Evolutionary conservation across 208 protist species (phyloP).

Genomic region (Wallacemonas sp.): DNA sequence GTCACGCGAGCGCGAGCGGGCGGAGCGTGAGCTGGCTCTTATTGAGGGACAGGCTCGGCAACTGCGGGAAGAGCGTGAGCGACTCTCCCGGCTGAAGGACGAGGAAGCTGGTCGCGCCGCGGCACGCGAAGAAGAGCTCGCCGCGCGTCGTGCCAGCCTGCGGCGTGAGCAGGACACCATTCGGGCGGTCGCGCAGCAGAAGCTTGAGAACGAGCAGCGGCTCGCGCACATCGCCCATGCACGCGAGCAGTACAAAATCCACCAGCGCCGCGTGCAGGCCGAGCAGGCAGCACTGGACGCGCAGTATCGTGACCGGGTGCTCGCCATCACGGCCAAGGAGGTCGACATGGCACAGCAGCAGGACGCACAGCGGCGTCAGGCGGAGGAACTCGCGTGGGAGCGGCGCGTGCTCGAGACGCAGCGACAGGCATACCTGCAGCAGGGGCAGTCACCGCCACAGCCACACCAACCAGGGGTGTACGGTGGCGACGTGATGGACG

Average conservation of each 20-base stretch:
- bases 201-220: conserved; percentile 67
- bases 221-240: conserved; percentile 44
- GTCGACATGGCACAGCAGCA: conserved; percentile 57
- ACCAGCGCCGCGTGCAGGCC: conserved; percentile 38
- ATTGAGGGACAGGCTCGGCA: not conserved
- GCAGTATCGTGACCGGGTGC: conserved; percentile 35
- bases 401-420: conserved; percentile 24
- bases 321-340: conserved; percentile 43
- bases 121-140: conserved; percentile 38
- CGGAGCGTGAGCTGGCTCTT: conserved; percentile 32
- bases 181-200: conserved; percentile 40
- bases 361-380: conserved; percentile 37
- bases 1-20: conserved; percentile 24
- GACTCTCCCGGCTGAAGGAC: conserved; percentile 14
- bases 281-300: conserved; percentile 49
- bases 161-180: conserved; percentile 45
- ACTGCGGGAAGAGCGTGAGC: conserved; percentile 16
- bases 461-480: not conserved
- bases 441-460: not conserved
- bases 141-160: conserved; percentile 49
- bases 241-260: conserved; percentile 31
- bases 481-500: too few relatives aligned
- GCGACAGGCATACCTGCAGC: conserved; percentile 8
- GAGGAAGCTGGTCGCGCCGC: conserved; percentile 35
- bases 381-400: conserved; percentile 38